phyloP scores from a whole-genome alignment of 352 stramenopile genomes.

The Paralagenidium karlingii region DNA sequence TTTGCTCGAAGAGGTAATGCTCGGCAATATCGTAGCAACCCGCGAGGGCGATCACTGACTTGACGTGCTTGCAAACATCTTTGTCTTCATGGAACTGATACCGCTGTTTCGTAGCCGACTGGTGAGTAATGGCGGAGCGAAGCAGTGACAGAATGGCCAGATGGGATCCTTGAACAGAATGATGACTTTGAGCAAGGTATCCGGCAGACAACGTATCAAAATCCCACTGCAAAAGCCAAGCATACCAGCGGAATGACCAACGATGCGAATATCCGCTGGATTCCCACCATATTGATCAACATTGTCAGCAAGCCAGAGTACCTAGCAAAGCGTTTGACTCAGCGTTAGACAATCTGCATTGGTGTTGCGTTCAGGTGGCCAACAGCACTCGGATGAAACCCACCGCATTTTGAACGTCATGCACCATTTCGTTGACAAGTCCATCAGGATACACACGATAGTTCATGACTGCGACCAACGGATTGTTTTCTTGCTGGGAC shows the following conservation, averaged over 20 bases:
- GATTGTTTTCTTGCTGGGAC: constrained; percentile 19
- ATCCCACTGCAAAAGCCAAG: too few relatives aligned
- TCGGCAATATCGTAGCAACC: constrained; percentile 63
- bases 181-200: too few relatives aligned
- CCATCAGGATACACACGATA: constrained; percentile 85
- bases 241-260: constrained; percentile 48
- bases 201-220: too few relatives aligned
- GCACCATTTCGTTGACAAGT: constrained; percentile 75
- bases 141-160: constrained; percentile 37
- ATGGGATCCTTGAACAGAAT: constrained; percentile 31
- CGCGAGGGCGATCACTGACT: constrained; percentile 48
- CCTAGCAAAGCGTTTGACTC: too few relatives aligned
- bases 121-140: constrained; percentile 35
- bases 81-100: neutral
- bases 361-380: too few relatives aligned
- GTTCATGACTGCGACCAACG: constrained; percentile 81
- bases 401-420: constrained; percentile 74
- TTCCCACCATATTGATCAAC: constrained; percentile 36
- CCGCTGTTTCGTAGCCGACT: too few relatives aligned
- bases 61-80: constrained; percentile 8
- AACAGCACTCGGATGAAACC: too few relatives aligned
- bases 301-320: constrained; percentile 40
- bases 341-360: too few relatives aligned
- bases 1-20: constrained; percentile 57
- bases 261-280: constrained; percentile 27